These are phyloP conservation scores for Jatropha multifida DNA, from an alignment of 441 rosid genomes.

Conservation along the genomic window DNA sequence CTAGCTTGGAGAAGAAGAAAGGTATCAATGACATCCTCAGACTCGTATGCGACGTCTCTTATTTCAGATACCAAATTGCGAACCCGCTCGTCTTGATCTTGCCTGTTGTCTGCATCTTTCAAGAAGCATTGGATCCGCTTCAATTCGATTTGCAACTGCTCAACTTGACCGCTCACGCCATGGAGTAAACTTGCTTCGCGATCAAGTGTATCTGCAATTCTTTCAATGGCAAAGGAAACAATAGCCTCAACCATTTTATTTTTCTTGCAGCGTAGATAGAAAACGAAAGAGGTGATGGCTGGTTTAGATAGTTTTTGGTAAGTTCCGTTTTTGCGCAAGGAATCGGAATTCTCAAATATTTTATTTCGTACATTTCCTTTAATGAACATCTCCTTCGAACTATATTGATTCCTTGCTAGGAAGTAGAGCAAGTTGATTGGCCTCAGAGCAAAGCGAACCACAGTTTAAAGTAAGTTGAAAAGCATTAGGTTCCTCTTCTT, in stretches of 20 bases:
- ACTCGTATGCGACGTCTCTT: constrained; percentile 24
- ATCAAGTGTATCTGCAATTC: constrained; percentile 8
- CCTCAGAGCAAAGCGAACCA: too few species aligned
- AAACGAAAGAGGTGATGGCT: too few species aligned
- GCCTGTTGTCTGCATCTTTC: constrained; percentile 17
- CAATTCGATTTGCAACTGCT: constrained; percentile 16
- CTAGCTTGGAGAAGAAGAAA: constrained; percentile 7
- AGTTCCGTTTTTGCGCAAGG: too few species aligned
- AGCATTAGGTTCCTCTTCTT: too few species aligned
- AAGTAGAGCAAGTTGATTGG: too few species aligned
- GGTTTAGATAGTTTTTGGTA: too few species aligned
- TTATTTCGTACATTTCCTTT: too few species aligned
- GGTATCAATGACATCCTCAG: constrained; percentile 21
- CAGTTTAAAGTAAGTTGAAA: too few species aligned
- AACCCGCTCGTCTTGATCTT: constrained; percentile 11
- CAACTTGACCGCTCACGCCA: constrained; percentile 8
- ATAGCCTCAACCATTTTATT: constrained; percentile 19
- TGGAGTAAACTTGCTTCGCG: constrained; percentile 7
- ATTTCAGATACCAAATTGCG: constrained; percentile 21
- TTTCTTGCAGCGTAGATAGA: too few species aligned
- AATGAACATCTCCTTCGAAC: too few species aligned
- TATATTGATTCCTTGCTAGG: too few species aligned
- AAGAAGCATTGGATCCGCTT: constrained; percentile 23
- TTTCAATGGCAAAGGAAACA: constrained; percentile 9
- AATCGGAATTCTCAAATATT: too few species aligned